A percentile compares a stretch with the other conserved stretches of the same genome.
Conservation (phyloP, 805 yeast genomes). For the Pichia nanzhaoensis region DNA sequence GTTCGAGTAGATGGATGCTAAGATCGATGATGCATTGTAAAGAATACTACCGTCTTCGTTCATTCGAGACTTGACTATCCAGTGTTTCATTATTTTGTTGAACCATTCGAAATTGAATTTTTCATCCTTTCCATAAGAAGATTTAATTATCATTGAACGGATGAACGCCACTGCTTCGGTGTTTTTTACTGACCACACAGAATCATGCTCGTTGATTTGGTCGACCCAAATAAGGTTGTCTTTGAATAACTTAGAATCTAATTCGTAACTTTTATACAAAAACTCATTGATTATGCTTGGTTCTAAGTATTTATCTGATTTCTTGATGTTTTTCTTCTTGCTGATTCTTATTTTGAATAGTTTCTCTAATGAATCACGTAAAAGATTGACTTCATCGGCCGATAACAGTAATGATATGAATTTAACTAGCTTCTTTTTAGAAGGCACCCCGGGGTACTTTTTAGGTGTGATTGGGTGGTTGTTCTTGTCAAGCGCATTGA, state of each 20-base stretch:
- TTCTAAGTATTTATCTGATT: slow-evolving; percentile 12
- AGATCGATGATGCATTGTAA: slow-evolving; percentile 4
- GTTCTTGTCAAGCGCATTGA: slow-evolving; percentile 20
- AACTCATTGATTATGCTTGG: slow-evolving; percentile 23
- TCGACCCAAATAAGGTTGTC: slow-evolving; percentile 19
- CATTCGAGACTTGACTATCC: slow-evolving; percentile 12
- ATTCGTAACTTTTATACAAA: slow-evolving; percentile 22
- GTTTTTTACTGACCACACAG: slow-evolving; percentile 17
- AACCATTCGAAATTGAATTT: slow-evolving; percentile 14
- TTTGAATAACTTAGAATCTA: slow-evolving; percentile 14
- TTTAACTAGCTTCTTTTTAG: slow-evolving; percentile 18
- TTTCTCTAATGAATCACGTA: slow-evolving; percentile 17
- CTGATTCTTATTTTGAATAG: slow-evolving; percentile 12
- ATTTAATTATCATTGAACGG: slow-evolving; percentile 19
- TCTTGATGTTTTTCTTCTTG: not conserved
- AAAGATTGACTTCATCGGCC: slow-evolving; percentile 20
- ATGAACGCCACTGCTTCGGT: slow-evolving; percentile 22
- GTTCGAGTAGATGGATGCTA: slow-evolving; percentile 7
- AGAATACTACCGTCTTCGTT: slow-evolving; percentile 6
- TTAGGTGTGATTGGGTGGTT: slow-evolving; percentile 26
- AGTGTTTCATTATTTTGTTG: slow-evolving; percentile 13
- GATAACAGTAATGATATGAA: slow-evolving; percentile 22
- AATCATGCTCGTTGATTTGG: slow-evolving; percentile 14
- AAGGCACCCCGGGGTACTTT: slow-evolving; percentile 23
- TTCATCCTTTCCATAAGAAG: slow-evolving; percentile 5